Base-by-base conservation (phyloP, 176 grass and related monocot genomes). In the Hsuehochloa calcarea region DNA sequence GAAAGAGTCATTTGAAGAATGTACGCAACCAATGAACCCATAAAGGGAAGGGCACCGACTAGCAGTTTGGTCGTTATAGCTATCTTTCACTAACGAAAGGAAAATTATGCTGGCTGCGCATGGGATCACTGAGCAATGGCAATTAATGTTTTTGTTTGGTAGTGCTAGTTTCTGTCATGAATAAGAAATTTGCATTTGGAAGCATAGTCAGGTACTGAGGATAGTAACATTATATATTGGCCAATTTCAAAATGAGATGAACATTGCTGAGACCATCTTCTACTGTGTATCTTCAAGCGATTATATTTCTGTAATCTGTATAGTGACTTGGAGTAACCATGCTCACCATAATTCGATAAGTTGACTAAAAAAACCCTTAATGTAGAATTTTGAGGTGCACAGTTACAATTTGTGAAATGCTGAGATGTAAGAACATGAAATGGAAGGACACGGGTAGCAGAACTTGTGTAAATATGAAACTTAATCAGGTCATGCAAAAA, bases 371-470 rank as follows among this genome's bases (percentile, higher is more conserved):
- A 51, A 51, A 17, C 17, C 49, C 0, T 15, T 41, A 41, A 41
- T 10, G 3, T 8, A 68, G 13, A 55, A 27, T 34, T 40, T 81
- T 55, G 5, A 16, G 35, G 35, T 43, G 49, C 14, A 82, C n/a
- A 35, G 25, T 38, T 82, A 46, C 15, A 46, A 72, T 23, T 63
- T 51, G 5, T 74, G 56, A 34, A 73, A 74, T 25, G 41, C 41
- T 83, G 20, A 38, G 13, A 40, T 84, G 31, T 59, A 39, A 66
- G 40, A 65, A 66, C 4, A 55, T 66, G 44, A 66, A 84, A 84
- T 26, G 20, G 15, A 31, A 84, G 37, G 71, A 14, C 37, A 40
- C 5, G 6, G 34, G 52, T 50, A 41, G 20, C 13, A 50, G 11
- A 73, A 59, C 16, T 22, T 58, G 15, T 34, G 37, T 17, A 82